Evolutionary conservation across 2,329 filamentous ascomycete species (phyloP).

Genomic region (Septoria petroselini): DNA sequence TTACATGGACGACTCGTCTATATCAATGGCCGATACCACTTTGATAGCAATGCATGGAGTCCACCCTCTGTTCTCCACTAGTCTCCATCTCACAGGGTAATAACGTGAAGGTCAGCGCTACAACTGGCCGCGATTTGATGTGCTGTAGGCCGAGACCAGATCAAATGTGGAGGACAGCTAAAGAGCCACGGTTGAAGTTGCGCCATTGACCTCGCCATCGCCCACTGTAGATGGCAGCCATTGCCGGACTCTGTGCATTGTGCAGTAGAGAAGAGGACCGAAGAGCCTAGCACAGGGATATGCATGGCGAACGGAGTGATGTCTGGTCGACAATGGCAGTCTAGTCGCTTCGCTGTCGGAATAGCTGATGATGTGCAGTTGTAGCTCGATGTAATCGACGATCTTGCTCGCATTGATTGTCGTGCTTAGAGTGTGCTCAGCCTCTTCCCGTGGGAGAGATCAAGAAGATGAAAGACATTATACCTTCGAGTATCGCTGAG

Average conservation of each 20-base stretch:
- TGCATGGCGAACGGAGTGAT: slow-evolving; percentile 36
- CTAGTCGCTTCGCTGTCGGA: slow-evolving; percentile 51
- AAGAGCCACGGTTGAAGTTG: slow-evolving; percentile 21
- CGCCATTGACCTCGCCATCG: slow-evolving; percentile 38
- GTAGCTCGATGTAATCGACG: background rate
- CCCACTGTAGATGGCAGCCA: slow-evolving; percentile 66
- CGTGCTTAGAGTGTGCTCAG: background rate
- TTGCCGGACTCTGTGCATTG: slow-evolving; percentile 60
- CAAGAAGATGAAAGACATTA: too few relatives aligned
- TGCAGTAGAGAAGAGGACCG: slow-evolving; percentile 40
- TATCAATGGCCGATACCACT: too few relatives aligned
- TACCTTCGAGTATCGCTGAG: too few relatives aligned
- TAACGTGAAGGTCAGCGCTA: slow-evolving; percentile 29
- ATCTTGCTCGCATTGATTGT: slow-evolving; percentile 1
- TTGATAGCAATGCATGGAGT: too few relatives aligned
- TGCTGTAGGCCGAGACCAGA: slow-evolving; percentile 29
- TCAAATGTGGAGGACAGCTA: slow-evolving; percentile 26
- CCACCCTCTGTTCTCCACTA: too few relatives aligned
- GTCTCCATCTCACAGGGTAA: too few relatives aligned
- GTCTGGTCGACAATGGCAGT: slow-evolving; percentile 38
- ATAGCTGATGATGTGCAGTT: slow-evolving; percentile 54
- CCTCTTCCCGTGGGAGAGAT: too few relatives aligned
- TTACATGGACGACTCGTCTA: too few relatives aligned
- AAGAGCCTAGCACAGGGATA: slow-evolving; percentile 36
- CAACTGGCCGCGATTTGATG: slow-evolving; percentile 34